These are phyloP conservation scores for Lachnellula suecica DNA, from an alignment of 2,329 filamentous ascomycete genomes.

Conservation along the genomic window DNA sequence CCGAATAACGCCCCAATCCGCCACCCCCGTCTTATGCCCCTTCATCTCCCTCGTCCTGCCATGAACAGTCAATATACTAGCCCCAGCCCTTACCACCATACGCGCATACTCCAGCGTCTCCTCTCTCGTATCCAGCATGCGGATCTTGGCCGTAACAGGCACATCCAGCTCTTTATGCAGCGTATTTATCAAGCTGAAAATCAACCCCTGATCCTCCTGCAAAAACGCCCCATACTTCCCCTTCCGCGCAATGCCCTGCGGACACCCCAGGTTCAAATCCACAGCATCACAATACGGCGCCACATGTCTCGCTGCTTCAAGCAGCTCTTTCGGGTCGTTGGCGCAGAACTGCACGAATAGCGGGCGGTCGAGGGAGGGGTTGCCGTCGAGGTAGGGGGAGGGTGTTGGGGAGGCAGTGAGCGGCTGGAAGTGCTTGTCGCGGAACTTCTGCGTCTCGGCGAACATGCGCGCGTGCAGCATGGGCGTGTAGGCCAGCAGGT, in stretches of 20 bases:
- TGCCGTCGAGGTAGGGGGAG: constrained; percentile 74
- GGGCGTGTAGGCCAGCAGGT: constrained; percentile 84
- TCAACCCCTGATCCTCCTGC: constrained; percentile 86
- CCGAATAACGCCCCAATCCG: constrained; percentile 89
- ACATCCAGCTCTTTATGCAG: constrained; percentile 76
- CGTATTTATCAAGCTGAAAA: constrained; percentile 80
- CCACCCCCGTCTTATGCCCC: constrained; percentile 89
- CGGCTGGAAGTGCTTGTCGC: constrained; percentile 76
- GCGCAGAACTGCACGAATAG: constrained; percentile 97
- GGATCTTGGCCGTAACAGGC: constrained; percentile 92
- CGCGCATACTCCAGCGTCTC: constrained; percentile 85
- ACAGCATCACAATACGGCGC: constrained; percentile 91
- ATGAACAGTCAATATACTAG: constrained; percentile 91
- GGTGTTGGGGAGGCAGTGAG: constrained; percentile 21
- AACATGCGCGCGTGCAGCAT: constrained; percentile 97
- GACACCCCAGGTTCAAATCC: constrained; percentile 93
- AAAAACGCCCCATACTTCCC: constrained; percentile 93
- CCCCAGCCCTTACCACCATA: constrained; percentile 83
- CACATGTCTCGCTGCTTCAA: constrained; percentile 75
- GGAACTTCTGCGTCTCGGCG: constrained; percentile 71
- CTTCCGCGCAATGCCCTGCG: constrained; percentile 88
- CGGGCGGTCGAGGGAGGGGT: constrained; percentile 79
- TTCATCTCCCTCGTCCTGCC: constrained; percentile 89
- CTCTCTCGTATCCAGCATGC: constrained; percentile 83
- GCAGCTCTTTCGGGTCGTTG: constrained; percentile 77